Conservation (phyloP, 306 rosid genomes). For the Acacia confusa region DNA sequence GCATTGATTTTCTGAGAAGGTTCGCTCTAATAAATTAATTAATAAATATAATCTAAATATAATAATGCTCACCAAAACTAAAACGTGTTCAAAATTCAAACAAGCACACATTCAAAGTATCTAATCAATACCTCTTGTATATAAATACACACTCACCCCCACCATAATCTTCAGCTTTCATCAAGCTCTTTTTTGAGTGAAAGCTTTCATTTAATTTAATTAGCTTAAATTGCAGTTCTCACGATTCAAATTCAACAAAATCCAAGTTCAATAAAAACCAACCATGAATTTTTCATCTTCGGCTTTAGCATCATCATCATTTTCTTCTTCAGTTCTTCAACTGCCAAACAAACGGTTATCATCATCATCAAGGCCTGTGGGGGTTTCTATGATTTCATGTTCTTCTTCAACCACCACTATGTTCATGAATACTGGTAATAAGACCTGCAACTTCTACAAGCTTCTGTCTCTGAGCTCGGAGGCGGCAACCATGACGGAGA, state of each 20-base stretch:
- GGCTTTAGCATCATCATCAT: constrained; percentile 29
- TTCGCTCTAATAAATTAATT: background rate
- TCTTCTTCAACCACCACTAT: constrained; percentile 22
- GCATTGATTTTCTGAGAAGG: background rate
- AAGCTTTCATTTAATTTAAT: too few relatives aligned
- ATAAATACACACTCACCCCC: background rate
- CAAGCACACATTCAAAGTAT: background rate
- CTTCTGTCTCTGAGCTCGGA: constrained; percentile 44
- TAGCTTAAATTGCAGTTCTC: background rate
- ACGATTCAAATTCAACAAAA: background rate
- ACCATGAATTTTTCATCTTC: constrained; percentile 37
- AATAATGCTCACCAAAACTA: background rate
- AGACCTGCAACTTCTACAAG: constrained; percentile 46
- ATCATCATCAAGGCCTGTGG: background rate
- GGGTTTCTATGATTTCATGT: constrained; percentile 32
- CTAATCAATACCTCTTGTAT: background rate
- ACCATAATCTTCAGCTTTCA: background rate
- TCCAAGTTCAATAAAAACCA: background rate
- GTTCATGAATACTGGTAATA: background rate
- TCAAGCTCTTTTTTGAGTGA: background rate
- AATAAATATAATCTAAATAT: background rate
- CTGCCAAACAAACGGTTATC: constrained; percentile 21
- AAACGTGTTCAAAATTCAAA: background rate
- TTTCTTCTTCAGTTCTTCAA: constrained; percentile 8
- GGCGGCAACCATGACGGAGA: constrained; percentile 51